Conservation (phyloP, 345 rosid genomes). For the Melaleuca quinquenervia region DNA sequence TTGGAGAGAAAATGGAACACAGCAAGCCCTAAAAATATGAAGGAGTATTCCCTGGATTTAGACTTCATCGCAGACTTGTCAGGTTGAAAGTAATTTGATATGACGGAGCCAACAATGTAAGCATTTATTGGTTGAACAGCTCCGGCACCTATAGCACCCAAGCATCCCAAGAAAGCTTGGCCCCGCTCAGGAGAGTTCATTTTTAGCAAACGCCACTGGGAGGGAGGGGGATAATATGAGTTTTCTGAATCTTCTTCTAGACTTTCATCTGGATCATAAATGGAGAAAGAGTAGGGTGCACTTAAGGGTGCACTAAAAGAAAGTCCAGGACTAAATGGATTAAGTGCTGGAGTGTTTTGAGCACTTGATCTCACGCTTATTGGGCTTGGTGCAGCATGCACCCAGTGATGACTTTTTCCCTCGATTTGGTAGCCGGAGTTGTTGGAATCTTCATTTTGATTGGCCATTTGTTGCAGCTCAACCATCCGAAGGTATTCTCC, state of each 20-base stretch:
- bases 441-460: constrained; percentile 11
- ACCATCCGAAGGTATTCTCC: constrained; percentile 49
- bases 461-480: constrained; percentile 25
- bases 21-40: constrained; percentile 38
- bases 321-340: constrained; percentile 50
- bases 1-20: constrained; percentile 38
- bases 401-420: constrained; percentile 5
- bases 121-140: constrained; percentile 66
- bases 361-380: constrained; percentile 28
- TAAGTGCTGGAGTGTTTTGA: constrained; percentile 23
- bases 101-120: constrained; percentile 48
- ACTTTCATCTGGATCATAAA: constrained; percentile 32
- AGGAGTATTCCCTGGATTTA: constrained; percentile 29
- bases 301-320: constrained; percentile 47
- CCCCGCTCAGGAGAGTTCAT: constrained; percentile 47
- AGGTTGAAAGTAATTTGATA: constrained; percentile 34
- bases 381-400: constrained; percentile 28
- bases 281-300: constrained; percentile 40
- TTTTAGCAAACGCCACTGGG: constrained; percentile 49
- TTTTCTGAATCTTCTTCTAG: constrained; percentile 8
- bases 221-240: constrained; percentile 29
- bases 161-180: constrained; percentile 35
- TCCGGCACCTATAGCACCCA: constrained; percentile 55
- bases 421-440: constrained; percentile 8
- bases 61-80: constrained; percentile 31